These are phyloP conservation scores for Suillus fuscotomentosus DNA, from an alignment of 768 basidiomycete genomes.

Conservation along the genomic window DNA sequence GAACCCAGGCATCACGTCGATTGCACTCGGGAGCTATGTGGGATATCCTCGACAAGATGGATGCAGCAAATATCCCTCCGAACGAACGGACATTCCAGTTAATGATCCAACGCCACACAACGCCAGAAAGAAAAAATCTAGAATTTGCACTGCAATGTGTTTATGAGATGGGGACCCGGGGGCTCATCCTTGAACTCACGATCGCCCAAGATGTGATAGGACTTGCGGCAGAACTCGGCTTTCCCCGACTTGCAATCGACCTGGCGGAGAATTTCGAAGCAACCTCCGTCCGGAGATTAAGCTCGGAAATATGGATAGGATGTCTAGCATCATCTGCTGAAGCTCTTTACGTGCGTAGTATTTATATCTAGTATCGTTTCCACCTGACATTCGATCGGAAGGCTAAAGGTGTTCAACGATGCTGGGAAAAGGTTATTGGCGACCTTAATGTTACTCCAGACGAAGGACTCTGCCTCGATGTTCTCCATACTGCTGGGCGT, in stretches of 20 bases:
- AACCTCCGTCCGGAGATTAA: conserved; percentile 50
- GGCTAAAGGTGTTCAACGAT: conserved; percentile 62
- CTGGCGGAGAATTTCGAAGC: conserved; percentile 61
- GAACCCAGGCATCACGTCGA: conserved; percentile 45
- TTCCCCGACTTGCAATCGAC: conserved; percentile 71
- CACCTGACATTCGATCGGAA: conserved; percentile 26
- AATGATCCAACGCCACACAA: conserved; percentile 48
- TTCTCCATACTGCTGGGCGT: conserved; percentile 73
- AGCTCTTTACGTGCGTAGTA: conserved; percentile 61
- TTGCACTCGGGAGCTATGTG: conserved; percentile 40
- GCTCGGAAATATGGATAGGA: conserved; percentile 57
- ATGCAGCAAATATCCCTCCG: conserved; percentile 44
- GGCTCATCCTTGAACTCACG: conserved; percentile 48
- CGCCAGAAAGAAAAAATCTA: conserved; percentile 42
- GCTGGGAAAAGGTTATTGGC: conserved; percentile 61
- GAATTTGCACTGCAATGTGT: conserved; percentile 66
- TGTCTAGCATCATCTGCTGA: conserved; percentile 67
- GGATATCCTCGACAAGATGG: conserved; percentile 56
- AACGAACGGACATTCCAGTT: conserved; percentile 52
- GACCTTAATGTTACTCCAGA: conserved; percentile 57
- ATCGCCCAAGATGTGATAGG: conserved; percentile 52
- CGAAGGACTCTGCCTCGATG: conserved; percentile 69
- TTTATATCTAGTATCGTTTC: conserved; percentile 3
- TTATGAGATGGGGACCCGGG: conserved; percentile 52
- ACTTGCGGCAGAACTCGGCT: conserved; percentile 50